Conservation (phyloP, 2,329 filamentous ascomycete genomes). For the Ophiostoma fasciatum region DNA sequence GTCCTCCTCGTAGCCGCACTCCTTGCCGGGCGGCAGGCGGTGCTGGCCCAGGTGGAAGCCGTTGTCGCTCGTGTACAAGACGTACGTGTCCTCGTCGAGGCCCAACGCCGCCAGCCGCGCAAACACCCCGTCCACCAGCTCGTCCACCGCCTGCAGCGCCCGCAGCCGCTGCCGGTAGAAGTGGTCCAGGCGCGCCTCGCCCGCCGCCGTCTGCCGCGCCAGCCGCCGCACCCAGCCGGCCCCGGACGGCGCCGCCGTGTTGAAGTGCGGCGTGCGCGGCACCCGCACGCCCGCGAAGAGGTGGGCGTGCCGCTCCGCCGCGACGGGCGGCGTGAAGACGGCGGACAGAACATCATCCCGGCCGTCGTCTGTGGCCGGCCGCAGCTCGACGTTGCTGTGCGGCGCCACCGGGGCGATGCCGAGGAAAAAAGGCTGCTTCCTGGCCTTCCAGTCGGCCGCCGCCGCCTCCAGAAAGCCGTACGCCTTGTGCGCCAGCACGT, state of each 20-base stretch:
- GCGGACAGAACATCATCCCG: constrained; percentile 8
- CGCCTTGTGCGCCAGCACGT: constrained; percentile 44
- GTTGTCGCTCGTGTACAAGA: constrained; percentile 44
- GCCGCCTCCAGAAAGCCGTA: constrained; percentile 48
- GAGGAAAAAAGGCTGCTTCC: constrained; percentile 49
- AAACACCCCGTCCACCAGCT: constrained; percentile 34
- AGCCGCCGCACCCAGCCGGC: constrained; percentile 33
- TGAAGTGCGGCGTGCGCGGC: constrained; percentile 50
- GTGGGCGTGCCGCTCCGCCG: constrained; percentile 44
- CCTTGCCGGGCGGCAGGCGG: constrained; percentile 41
- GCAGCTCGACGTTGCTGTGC: constrained; percentile 37
- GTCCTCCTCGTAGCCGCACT: constrained; percentile 42
- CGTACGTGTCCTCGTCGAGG: constrained; percentile 45
- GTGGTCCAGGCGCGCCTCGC: constrained; percentile 32
- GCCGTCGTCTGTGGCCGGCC: constrained; percentile 3
- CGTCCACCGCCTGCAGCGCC: constrained; percentile 38
- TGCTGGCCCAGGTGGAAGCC: constrained; percentile 46
- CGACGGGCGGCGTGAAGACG: constrained; percentile 33
- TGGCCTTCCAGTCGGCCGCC: constrained; percentile 26
- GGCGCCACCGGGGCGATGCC: constrained; percentile 51
- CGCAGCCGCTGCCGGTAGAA: constrained; percentile 37
- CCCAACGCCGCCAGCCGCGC: constrained; percentile 30
- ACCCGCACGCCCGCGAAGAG: constrained; percentile 45
- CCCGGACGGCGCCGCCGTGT: constrained; percentile 36
- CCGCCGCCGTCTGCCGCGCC: constrained; percentile 23